These are phyloP conservation scores for Penicillium brasilianum DNA, from an alignment of 2,329 filamentous ascomycete species.

Conservation along the genomic window DNA sequence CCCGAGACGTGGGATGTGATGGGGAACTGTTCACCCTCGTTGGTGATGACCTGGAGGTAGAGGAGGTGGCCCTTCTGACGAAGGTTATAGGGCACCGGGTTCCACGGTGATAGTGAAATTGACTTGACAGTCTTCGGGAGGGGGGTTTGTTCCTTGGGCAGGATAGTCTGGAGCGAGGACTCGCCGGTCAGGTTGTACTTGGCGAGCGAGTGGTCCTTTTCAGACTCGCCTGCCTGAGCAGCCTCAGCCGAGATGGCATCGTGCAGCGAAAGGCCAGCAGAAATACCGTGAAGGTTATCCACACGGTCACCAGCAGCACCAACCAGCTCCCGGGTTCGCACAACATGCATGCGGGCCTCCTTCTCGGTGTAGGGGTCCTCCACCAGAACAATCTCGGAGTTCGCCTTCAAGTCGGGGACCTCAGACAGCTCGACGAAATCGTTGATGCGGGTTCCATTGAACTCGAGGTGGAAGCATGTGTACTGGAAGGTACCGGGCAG, in stretches of 20 bases:
- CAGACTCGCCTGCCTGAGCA: conserved; percentile 45
- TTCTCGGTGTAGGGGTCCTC: conserved; percentile 98
- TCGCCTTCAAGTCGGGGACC: conserved; percentile 75
- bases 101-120: conserved; percentile 90
- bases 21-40: conserved; percentile 92
- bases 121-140: conserved; percentile 90
- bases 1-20: conserved; percentile 92
- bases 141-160: conserved; percentile 69
- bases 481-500: conserved; percentile 92
- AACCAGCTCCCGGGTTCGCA: conserved; percentile 89
- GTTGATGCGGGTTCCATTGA: conserved; percentile 86
- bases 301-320: conserved; percentile 88
- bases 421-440: conserved; percentile 93
- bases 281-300: conserved; percentile 83
- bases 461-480: conserved; percentile 97
- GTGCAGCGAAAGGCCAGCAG: conserved; percentile 83
- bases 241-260: conserved; percentile 69
- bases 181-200: conserved; percentile 78
- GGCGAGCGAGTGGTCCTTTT: conserved; percentile 62
- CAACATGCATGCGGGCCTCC: conserved; percentile 92
- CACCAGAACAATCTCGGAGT: conserved; percentile 79
- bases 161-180: conserved; percentile 70
- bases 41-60: conserved; percentile 86
- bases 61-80: conserved; percentile 90
- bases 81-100: conserved; percentile 89